Conservation (phyloP, 768 basidiomycete species). For the Rhodotorula taiwanensis region DNA sequence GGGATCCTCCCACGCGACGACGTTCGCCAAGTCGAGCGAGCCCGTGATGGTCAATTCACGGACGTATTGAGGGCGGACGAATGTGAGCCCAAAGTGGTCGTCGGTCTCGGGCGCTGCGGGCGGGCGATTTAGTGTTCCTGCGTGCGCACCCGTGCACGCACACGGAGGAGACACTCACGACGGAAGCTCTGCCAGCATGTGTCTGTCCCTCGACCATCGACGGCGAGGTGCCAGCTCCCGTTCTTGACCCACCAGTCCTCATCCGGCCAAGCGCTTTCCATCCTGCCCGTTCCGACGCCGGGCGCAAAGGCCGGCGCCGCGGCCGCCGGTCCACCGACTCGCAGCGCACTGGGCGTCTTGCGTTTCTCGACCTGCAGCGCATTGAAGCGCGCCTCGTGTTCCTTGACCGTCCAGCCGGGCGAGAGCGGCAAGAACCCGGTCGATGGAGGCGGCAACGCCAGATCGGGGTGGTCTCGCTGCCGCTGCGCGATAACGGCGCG, state of each 20-base stretch:
- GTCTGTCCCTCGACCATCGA: slow-evolving; percentile 20
- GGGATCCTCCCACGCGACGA: slow-evolving; percentile 28
- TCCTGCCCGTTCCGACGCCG: background rate
- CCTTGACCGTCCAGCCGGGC: background rate
- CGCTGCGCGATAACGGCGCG: background rate
- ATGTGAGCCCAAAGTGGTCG: slow-evolving; percentile 32
- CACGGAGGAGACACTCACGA: background rate
- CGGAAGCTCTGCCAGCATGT: slow-evolving; percentile 27
- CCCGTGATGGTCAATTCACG: slow-evolving; percentile 15
- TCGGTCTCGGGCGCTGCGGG: slow-evolving; percentile 15
- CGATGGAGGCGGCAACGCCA: too few relatives aligned
- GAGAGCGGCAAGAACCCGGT: background rate
- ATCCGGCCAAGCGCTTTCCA: slow-evolving; percentile 11
- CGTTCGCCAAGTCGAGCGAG: slow-evolving; percentile 26
- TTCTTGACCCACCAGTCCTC: slow-evolving; percentile 20
- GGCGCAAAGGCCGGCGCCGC: background rate
- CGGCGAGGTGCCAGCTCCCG: slow-evolving; percentile 30
- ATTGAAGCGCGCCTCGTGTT: slow-evolving; percentile 10
- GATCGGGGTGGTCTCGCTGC: too few relatives aligned
- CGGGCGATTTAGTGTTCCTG: background rate
- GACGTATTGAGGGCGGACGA: slow-evolving; percentile 15
- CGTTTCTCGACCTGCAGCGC: background rate
- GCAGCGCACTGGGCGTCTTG: background rate
- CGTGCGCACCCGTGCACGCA: background rate
- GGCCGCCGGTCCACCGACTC: background rate